phyloP scores from a whole-genome alignment of 306 rosid genomes.

The Cucurbita maxima region DNA sequence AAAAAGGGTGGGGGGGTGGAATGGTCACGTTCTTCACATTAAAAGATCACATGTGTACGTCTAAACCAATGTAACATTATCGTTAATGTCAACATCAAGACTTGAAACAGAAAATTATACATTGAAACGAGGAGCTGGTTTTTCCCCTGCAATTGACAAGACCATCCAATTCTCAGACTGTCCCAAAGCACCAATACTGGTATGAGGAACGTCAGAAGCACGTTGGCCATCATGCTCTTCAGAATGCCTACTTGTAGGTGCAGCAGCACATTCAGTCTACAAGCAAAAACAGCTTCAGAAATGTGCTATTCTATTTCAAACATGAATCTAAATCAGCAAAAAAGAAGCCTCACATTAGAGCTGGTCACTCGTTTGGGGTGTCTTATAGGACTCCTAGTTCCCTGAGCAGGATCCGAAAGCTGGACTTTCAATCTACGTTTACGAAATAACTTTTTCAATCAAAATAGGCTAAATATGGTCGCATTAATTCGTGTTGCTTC shows the following conservation, averaged over 20 bases:
- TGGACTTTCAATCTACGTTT: constrained; percentile 60
- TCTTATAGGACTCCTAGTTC: constrained; percentile 62
- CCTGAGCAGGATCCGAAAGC: constrained; percentile 54
- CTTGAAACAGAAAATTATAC: constrained; percentile 8
- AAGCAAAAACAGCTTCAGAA: constrained; percentile 4
- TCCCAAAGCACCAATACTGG: constrained; percentile 31
- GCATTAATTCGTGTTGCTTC: neutral
- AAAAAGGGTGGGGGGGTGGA: too few relatives aligned
- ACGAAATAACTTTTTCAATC: neutral
- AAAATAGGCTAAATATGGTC: neutral
- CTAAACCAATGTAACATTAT: neutral
- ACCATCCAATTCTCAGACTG: constrained; percentile 74
- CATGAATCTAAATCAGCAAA: neutral
- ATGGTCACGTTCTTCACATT: neutral
- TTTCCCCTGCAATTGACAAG: constrained; percentile 39
- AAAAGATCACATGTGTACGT: neutral
- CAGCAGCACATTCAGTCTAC: constrained; percentile 48
- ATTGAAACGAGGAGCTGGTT: constrained; percentile 34
- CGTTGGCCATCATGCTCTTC: constrained; percentile 39
- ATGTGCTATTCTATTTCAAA: constrained; percentile 1
- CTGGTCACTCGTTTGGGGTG: constrained; percentile 40
- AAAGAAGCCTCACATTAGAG: constrained; percentile 30
- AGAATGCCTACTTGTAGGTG: constrained; percentile 24
- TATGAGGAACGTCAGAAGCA: constrained; percentile 43
- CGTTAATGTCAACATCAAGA: too few relatives aligned